Evolutionary conservation across 257 asterid species (phyloP).

Genomic region (Prunella vulgaris): DNA sequence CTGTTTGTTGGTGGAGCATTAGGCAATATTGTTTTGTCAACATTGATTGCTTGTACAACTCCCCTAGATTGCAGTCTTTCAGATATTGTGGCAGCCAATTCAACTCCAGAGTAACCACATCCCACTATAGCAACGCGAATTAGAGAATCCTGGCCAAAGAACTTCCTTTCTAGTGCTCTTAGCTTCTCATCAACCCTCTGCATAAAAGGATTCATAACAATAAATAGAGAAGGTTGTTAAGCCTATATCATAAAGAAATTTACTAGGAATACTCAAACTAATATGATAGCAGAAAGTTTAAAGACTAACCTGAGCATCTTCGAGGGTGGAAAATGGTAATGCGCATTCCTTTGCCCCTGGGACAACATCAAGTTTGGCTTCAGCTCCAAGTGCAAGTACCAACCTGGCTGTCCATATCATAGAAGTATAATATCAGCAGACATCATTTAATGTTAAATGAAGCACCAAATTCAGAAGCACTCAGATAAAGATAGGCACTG

Average conservation of each 20-base stretch:
- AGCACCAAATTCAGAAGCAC: slow-evolving; percentile 16
- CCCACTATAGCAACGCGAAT: slow-evolving; percentile 86
- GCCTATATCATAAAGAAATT: neutral
- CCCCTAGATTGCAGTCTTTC: slow-evolving; percentile 83
- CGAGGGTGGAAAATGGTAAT: slow-evolving; percentile 87
- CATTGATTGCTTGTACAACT: slow-evolving; percentile 77
- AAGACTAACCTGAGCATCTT: slow-evolving; percentile 82
- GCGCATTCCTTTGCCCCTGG: slow-evolving; percentile 93
- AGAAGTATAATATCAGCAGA: slow-evolving; percentile 33
- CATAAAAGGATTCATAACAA: slow-evolving; percentile 14
- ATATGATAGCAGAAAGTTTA: slow-evolving; percentile 10
- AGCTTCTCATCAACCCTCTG: slow-evolving; percentile 82
- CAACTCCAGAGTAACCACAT: slow-evolving; percentile 96
- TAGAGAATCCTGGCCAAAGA: slow-evolving; percentile 61
- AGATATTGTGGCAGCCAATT: slow-evolving; percentile 87
- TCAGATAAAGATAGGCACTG: neutral
- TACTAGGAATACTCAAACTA: slow-evolving; percentile 5
- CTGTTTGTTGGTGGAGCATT: slow-evolving; percentile 84
- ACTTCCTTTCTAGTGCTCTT: slow-evolving; percentile 58
- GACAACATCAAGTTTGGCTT: slow-evolving; percentile 71
- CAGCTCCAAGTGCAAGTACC: slow-evolving; percentile 98
- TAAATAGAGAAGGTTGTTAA: slow-evolving; percentile 13
- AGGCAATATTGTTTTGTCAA: slow-evolving; percentile 62
- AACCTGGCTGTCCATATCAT: slow-evolving; percentile 86
- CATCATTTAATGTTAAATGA: slow-evolving; percentile 11